phyloP scores from a whole-genome alignment of 495 filamentous ascomycete species.

The Physcia stellaris region DNA sequence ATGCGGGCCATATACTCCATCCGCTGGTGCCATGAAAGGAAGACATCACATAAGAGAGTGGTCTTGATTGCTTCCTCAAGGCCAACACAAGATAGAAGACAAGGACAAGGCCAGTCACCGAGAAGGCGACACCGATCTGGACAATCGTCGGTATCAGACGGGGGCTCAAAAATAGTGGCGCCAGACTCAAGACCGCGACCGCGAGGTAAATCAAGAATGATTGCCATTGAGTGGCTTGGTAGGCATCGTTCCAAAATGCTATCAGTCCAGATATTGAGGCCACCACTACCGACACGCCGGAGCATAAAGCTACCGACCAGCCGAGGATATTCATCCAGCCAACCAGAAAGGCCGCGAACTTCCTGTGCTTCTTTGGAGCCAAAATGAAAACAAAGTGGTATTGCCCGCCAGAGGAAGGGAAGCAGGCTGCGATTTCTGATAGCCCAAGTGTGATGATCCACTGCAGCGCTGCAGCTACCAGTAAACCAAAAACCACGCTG shows the following conservation, averaged over 20 bases:
- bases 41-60: constrained; percentile 5
- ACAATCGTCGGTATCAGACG: constrained; percentile 12
- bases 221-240: constrained; percentile 17
- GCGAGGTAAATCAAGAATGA: constrained; percentile 18
- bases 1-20: constrained; percentile 22
- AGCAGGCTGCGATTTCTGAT: constrained; percentile 18
- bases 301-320: constrained; percentile 22
- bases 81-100: constrained; percentile 16
- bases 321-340: constrained; percentile 26
- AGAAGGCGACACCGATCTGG: constrained; percentile 12
- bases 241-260: constrained; percentile 14
- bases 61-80: constrained; percentile 13
- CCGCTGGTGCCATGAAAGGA: constrained; percentile 17
- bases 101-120: constrained; percentile 13
- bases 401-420: constrained; percentile 18
- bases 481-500: constrained; percentile 13
- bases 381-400: constrained; percentile 24
- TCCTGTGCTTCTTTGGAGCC: constrained; percentile 10
- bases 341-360: constrained; percentile 18
- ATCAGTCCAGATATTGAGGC: constrained; percentile 15
- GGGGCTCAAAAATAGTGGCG: constrained; percentile 15
- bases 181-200: constrained; percentile 3
- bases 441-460: constrained; percentile 18
- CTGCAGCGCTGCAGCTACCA: constrained; percentile 14
- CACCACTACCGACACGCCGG: constrained; percentile 13